Evolutionary conservation across 2,329 filamentous ascomycete species (phyloP).

Genomic region (Geosmithia putterillii): DNA sequence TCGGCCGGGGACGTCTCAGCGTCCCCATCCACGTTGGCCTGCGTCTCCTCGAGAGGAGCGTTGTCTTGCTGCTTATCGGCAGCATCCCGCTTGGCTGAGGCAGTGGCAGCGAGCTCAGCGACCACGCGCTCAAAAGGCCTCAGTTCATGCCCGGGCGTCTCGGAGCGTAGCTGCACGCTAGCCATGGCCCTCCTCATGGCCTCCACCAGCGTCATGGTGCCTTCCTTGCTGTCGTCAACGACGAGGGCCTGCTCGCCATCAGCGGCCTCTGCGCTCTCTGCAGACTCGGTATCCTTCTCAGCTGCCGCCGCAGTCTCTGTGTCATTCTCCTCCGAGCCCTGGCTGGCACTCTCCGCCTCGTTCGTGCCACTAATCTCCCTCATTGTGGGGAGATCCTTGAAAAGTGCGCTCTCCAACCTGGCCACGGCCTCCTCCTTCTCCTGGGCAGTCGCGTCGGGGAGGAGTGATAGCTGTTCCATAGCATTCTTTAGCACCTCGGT

Average conservation of each 20-base stretch:
- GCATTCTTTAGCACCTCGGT: slow-evolving; percentile 43
- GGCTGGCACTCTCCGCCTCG: not conserved
- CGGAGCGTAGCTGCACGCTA: not conserved
- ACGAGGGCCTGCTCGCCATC: too few species aligned
- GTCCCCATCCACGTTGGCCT: not conserved
- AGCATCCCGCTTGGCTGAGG: slow-evolving; percentile 8
- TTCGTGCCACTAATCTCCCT: slow-evolving; percentile 9
- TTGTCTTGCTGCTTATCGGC: not conserved
- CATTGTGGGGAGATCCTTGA: not conserved
- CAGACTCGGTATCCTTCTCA: not conserved
- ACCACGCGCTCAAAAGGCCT: slow-evolving; percentile 39
- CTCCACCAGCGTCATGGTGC: not conserved
- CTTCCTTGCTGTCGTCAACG: not conserved
- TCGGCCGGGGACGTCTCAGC: not conserved
- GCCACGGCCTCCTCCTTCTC: slow-evolving; percentile 29
- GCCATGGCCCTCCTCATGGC: not conserved
- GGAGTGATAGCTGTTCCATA: slow-evolving; percentile 39
- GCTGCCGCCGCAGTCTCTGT: not conserved
- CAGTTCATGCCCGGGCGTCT: slow-evolving; percentile 17
- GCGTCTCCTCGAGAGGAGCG: not conserved
- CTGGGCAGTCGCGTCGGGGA: slow-evolving; percentile 28
- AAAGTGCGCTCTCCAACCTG: not conserved
- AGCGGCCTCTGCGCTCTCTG: not conserved
- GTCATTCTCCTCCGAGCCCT: not conserved
- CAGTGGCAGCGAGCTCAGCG: slow-evolving; percentile 30